Evolutionary conservation across 2,329 filamentous ascomycete species (phyloP), one percentile per base, ranked within the genome.

Genomic region (Microcyclospora tardicrescens): DNA sequence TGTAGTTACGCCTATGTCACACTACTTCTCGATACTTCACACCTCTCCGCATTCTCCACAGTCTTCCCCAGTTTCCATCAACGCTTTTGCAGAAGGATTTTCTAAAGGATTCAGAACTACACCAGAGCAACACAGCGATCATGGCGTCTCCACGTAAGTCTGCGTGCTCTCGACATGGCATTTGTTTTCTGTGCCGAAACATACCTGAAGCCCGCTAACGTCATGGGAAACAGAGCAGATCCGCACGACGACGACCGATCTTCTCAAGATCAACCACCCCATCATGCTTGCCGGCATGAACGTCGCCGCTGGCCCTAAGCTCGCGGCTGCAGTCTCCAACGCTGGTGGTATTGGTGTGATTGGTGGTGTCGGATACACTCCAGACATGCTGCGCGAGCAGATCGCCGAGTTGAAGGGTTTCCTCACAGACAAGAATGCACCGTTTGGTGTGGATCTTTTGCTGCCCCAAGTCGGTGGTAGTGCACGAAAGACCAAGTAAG

Each of bases 241-340:
- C 64, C 84, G 84, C 58, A 98, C 91, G 38, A 79, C 84, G 51
- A 72, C 87, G 56, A 98, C 91, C 53, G 89, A 96, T 75, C 82
- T 96, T 32, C 82, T 98, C 67, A 84, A 85, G 72, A 96, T 98
- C 75, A 84, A 93, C 63, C 91, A 98, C 68, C 91, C 91, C 42
- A 72, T 98, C 60, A 71, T 98, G 57, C 79, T 98, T 46, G 91
- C 91, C 54, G 91, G 91, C 62, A 98, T 98, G 91, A 96, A 98
- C 73, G 91, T 96, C 47, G 91, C 91, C 41, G 91, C 91, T 43
- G 91, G 91, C 36, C 91, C 91, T 40, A 93, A 86, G 73, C 79
- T 98, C 57, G 91, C 91, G 38, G 91, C 91, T 28, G 91, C 91
- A 32, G 91, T 98, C 54, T 93, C 89, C 52, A 95, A 98, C 65